Percentiles rank a stretch among this genome's conserved stretches.
Evolutionary conservation across 2,329 filamentous ascomycete genomes (phyloP).

Genomic region (Talaromyces sp.): DNA sequence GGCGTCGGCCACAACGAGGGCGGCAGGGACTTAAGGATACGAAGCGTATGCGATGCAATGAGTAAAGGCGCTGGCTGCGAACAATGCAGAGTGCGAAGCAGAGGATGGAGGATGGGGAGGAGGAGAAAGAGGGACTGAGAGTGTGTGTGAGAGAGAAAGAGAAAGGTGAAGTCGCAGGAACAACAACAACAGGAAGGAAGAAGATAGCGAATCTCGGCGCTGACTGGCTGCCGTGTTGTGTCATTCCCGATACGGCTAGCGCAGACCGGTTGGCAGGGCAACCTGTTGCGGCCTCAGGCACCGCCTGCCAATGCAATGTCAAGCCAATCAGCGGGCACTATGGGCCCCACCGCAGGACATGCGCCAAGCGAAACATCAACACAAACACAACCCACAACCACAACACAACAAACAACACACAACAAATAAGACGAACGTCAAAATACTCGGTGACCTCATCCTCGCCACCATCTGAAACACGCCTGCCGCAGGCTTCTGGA

Average conservation of each 20-base stretch:
- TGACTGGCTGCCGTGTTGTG: slow-evolving; percentile 37
- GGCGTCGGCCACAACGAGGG: not conserved
- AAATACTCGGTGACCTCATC: not conserved
- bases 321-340: not conserved
- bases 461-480: not conserved
- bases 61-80: slow-evolving; percentile 5
- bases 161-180: not conserved
- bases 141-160: slow-evolving; percentile 11
- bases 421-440: too few species aligned
- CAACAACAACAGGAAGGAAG: not conserved
- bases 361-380: not conserved
- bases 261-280: slow-evolving; percentile 33
- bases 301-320: not conserved
- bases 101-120: slow-evolving; percentile 10
- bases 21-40: slow-evolving; percentile 6
- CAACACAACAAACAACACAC: too few species aligned
- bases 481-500: not conserved
- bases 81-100: slow-evolving; percentile 8
- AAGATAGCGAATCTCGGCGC: not conserved
- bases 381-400: not conserved
- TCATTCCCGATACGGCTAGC: slow-evolving; percentile 26
- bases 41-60: slow-evolving; percentile 11
- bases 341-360: not conserved
- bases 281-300: slow-evolving; percentile 25
- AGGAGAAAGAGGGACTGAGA: not conserved